These are phyloP conservation scores for Esteya vermicola DNA, from an alignment of 2,329 filamentous ascomycete species.

Conservation along the genomic window DNA sequence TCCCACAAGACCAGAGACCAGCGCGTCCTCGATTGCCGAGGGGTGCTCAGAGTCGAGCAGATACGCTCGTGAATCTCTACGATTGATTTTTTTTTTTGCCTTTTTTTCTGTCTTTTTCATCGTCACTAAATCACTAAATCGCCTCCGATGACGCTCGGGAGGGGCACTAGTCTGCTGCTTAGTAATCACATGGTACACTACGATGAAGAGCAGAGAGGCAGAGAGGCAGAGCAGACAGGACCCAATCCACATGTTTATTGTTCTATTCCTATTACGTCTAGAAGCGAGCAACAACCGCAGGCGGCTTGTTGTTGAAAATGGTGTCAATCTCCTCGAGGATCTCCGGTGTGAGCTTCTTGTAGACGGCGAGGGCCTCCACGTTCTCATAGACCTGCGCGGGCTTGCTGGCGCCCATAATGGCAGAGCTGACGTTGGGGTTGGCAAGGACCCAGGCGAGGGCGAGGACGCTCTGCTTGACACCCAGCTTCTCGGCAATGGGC, in stretches of 20 bases:
- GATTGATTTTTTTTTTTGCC: not conserved
- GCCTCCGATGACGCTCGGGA: not conserved
- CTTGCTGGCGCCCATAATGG: constrained; percentile 46
- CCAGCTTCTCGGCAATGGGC: constrained; percentile 50
- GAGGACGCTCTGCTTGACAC: constrained; percentile 38
- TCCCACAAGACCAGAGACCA: not conserved
- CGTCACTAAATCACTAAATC: too few species aligned
- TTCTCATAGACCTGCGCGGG: constrained; percentile 47
- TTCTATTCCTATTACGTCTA: too few species aligned
- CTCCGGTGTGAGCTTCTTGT: constrained; percentile 42
- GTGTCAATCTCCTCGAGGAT: constrained; percentile 45
- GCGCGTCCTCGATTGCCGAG: not conserved
- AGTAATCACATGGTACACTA: too few species aligned
- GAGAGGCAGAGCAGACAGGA: not conserved
- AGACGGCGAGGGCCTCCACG: constrained; percentile 32
- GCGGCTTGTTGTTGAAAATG: constrained; percentile 43
- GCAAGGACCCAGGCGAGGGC: constrained; percentile 48
- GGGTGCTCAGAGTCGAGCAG: not conserved
- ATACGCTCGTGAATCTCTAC: not conserved
- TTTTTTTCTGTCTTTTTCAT: too few species aligned
- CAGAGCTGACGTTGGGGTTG: constrained; percentile 45
- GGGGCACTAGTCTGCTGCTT: too few species aligned
- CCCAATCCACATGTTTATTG: not conserved
- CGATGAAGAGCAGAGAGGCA: too few species aligned
- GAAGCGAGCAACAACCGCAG: constrained; percentile 21